Evolutionary conservation across 2,329 filamentous ascomycete genomes (phyloP).

Genomic region (Scytalidium sp.): DNA sequence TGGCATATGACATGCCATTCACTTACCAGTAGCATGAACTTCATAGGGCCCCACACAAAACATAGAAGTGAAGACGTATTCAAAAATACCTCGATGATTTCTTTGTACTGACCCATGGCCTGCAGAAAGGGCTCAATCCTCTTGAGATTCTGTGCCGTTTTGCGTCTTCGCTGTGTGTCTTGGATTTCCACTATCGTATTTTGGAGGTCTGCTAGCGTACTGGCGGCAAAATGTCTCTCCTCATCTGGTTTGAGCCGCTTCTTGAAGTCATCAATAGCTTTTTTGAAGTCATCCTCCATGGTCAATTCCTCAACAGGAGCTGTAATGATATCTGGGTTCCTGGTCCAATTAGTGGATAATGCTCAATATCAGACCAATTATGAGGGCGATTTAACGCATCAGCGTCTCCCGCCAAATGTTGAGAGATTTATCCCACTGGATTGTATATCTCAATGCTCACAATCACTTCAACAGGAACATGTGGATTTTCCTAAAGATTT

Average conservation of each 20-base stretch:
- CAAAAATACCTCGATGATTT: constrained; percentile 32
- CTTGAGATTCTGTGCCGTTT: constrained; percentile 24
- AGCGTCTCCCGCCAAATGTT: neutral
- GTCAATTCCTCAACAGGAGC: neutral
- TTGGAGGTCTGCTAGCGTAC: constrained; percentile 19
- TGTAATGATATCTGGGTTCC: neutral
- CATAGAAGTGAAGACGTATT: constrained; percentile 27
- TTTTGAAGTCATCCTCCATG: constrained; percentile 7
- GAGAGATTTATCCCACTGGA: neutral
- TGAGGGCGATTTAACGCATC: neutral
- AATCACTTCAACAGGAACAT: neutral
- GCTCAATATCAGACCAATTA: neutral
- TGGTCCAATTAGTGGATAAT: neutral
- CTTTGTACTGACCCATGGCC: constrained; percentile 33
- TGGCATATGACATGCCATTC: neutral
- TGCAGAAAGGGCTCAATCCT: constrained; percentile 27
- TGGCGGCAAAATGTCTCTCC: constrained; percentile 10
- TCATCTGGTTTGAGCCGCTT: constrained; percentile 9
- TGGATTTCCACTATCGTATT: constrained; percentile 23
- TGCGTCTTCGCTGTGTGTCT: constrained; percentile 20
- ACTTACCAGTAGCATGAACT: constrained; percentile 30
- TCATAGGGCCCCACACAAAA: constrained; percentile 36
- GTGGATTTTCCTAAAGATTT: neutral
- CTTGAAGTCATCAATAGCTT: constrained; percentile 9
- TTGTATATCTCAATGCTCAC: neutral